Evolutionary conservation across 371 early-diverging fungal genomes (phyloP).

Genomic region (Mucor circinelloides): DNA sequence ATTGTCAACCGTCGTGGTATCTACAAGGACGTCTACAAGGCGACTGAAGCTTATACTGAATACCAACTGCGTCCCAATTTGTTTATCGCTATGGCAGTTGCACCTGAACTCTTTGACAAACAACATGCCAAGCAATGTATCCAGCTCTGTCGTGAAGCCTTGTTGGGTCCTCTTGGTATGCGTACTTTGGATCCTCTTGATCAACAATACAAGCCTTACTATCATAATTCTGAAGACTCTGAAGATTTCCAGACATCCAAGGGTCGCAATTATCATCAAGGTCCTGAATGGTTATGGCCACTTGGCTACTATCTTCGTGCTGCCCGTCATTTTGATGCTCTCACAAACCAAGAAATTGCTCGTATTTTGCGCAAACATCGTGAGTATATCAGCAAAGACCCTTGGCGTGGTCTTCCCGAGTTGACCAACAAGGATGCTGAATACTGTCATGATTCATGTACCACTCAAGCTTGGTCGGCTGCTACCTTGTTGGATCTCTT

Average conservation of each 20-base stretch:
- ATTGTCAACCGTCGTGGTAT: slow-evolving; percentile 92
- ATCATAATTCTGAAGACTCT: slow-evolving; percentile 91
- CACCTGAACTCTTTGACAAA: slow-evolving; percentile 89
- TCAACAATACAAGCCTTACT: slow-evolving; percentile 86
- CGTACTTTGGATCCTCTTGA: slow-evolving; percentile 92
- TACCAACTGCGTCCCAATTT: slow-evolving; percentile 95
- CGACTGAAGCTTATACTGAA: slow-evolving; percentile 76
- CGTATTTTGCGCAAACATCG: slow-evolving; percentile 76
- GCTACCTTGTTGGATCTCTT: slow-evolving; percentile 73
- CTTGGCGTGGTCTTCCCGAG: slow-evolving; percentile 93
- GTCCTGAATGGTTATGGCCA: slow-evolving; percentile 97
- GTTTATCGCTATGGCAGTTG: slow-evolving; percentile 89
- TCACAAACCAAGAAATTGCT: slow-evolving; percentile 53
- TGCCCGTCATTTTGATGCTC: slow-evolving; percentile 67
- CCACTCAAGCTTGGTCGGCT: slow-evolving; percentile 95
- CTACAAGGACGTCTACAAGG: slow-evolving; percentile 89
- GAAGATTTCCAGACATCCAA: slow-evolving; percentile 83
- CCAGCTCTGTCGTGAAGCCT: slow-evolving; percentile 58
- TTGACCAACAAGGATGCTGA: slow-evolving; percentile 90
- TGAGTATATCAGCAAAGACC: slow-evolving; percentile 61
- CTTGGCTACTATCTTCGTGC: slow-evolving; percentile 90
- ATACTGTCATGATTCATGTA: slow-evolving; percentile 82
- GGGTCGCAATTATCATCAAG: slow-evolving; percentile 97
- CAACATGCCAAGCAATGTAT: slow-evolving; percentile 77
- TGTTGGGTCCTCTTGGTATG: slow-evolving; percentile 93